Evolutionary conservation across 148 eudicot genomes (phyloP).

Genomic region (Chenopodium berlandieri): DNA sequence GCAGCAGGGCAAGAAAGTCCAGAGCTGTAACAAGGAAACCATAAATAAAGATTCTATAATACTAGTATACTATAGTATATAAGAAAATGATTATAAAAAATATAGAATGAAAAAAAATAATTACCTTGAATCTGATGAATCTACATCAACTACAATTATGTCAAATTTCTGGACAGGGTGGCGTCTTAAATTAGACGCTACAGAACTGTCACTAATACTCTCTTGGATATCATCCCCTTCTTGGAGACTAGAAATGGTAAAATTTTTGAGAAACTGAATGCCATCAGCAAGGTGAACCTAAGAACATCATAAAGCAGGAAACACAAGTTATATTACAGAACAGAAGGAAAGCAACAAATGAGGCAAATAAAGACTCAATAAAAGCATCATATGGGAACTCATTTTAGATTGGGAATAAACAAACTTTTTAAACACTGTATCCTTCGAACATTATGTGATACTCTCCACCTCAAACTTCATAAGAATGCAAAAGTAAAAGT

Average conservation of each 20-base stretch:
- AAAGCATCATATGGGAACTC: not conserved
- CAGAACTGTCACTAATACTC: conserved; percentile 23
- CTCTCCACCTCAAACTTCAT: not conserved
- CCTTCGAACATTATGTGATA: not conserved
- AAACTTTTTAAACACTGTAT: not conserved
- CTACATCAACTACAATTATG: conserved; percentile 81
- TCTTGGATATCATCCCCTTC: conserved; percentile 15
- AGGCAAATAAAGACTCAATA: not conserved
- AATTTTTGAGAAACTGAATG: conserved; percentile 57
- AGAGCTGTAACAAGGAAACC: conserved; percentile 52
- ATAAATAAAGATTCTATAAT: not conserved
- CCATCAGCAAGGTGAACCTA: conserved; percentile 91
- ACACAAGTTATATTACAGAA: conserved; percentile 3
- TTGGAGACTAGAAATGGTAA: conserved; percentile 24
- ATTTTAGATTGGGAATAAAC: not conserved
- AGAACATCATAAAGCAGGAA: conserved; percentile 15
- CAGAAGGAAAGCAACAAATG: not conserved
- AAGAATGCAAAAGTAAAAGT: not conserved
- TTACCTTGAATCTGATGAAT: conserved; percentile 87
- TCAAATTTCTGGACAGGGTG: conserved; percentile 35
- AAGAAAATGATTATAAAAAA: not conserved
- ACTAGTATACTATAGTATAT: not conserved
- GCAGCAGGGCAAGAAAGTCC: conserved; percentile 92
- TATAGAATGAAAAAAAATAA: not conserved
- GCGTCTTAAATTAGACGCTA: conserved; percentile 21